Conservation (phyloP, 148 eudicot genomes). For the Diospyros lotus region DNA sequence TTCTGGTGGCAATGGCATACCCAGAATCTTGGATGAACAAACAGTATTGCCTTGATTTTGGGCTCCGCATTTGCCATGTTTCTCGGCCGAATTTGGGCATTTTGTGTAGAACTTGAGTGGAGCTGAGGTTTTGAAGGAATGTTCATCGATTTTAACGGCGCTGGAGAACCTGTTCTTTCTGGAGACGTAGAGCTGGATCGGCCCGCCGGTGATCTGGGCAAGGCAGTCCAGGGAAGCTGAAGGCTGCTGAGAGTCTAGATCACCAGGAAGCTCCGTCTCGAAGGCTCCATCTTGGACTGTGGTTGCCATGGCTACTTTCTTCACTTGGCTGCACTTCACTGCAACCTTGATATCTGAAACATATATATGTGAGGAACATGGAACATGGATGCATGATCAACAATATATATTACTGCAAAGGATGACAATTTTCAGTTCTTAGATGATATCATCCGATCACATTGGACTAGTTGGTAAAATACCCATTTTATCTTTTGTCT, state of each 20-base stretch:
- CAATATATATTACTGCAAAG: no score
- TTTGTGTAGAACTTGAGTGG: conserved; percentile 55
- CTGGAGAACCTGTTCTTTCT: conserved; percentile 29
- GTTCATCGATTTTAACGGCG: conserved; percentile 13
- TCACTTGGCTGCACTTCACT: conserved; percentile 63
- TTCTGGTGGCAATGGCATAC: conserved; percentile 60
- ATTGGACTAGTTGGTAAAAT: no score
- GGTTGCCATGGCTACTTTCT: conserved; percentile 39
- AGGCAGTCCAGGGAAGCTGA: conserved; percentile 27
- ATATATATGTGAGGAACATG: background rate
- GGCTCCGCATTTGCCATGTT: conserved; percentile 18
- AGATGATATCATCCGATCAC: no score
- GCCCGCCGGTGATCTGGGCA: conserved; percentile 67
- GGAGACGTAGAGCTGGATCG: conserved; percentile 41
- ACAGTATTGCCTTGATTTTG: background rate
- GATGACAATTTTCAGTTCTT: no score
- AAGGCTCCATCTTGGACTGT: conserved; percentile 51
- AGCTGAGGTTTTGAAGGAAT: conserved; percentile 32
- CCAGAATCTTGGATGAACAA: conserved; percentile 61
- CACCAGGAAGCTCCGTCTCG: conserved; percentile 37
- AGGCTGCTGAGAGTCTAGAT: conserved; percentile 6
- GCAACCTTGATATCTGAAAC: conserved; percentile 48
- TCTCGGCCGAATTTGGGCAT: conserved; percentile 28
- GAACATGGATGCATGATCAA: background rate
- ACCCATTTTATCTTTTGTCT: background rate